Base-by-base conservation (phyloP, 768 basidiomycete species). In the Calocybe gangraenosa region DNA sequence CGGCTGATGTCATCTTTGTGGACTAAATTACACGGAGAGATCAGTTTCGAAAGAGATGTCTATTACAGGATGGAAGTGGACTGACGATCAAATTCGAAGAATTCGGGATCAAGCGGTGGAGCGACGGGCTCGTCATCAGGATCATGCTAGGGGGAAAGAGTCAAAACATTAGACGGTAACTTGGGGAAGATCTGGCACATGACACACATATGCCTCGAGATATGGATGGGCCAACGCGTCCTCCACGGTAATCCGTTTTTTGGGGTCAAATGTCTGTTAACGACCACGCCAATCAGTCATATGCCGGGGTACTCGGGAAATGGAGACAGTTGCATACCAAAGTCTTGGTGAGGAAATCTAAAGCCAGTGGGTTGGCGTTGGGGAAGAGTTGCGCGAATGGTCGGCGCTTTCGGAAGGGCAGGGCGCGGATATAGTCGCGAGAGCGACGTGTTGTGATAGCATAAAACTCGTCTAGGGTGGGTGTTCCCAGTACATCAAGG, bases 111-210 rank as follows among this genome's bases (percentile, higher is more conserved):
- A 38, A 99, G 82, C n/a, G 95, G 94, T 3, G 92, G 87, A 0
- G 94, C 94, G 18, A 85, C 80, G 0, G 96, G 96, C 65, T 99
- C 96, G 58, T 99, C 96, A 40, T 95, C 92, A 1, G 94, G 92
- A 60, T 96, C 93, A 59, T 95, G 93, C 84, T 88, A 55, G 42
- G 42, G 30, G 37, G 38, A 44, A 44, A 25, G 28, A 40, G 39
- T 20, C 37, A 30, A 28, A 7, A 40, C 15, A 23, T 20, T 7
- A 22, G 36, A 28, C 17, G 36, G 25, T 1, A 35, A 30, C 15
- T 1, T 34, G 31, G 19, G 19, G 13, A 32, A 37, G 30, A n/a
- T n/a, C n/a, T n/a, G n/a, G n/a, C n/a, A 45, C 15, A 7, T 53
- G 22, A 75, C 84, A 36, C 57, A 88, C 87, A 61, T 96, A 95